phyloP scores from a whole-genome alignment of 768 basidiomycete genomes.

The Russula ochroleuca region DNA sequence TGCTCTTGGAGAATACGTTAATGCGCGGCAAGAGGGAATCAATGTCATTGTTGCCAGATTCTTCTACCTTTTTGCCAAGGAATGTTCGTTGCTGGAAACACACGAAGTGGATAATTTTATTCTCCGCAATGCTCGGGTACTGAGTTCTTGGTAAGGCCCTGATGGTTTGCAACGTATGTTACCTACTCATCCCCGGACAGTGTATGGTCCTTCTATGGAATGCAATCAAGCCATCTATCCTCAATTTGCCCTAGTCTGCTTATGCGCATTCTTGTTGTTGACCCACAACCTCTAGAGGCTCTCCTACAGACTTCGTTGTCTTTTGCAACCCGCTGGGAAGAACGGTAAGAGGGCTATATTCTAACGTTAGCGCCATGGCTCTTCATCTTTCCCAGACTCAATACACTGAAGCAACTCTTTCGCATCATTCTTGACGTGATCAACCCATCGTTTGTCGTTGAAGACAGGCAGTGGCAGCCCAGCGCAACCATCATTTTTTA shows the following conservation, averaged over 20 bases:
- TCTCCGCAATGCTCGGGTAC: conserved; percentile 51
- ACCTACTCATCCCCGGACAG: conserved; percentile 36
- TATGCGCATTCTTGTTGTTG: conserved; percentile 56
- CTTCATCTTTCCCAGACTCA: conserved; percentile 39
- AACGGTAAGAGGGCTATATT: conserved; percentile 42
- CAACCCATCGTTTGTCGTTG: conserved; percentile 55
- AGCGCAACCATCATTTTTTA: conserved; percentile 56
- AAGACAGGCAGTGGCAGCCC: conserved; percentile 64
- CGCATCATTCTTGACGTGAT: conserved; percentile 63
- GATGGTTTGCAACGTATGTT: neutral
- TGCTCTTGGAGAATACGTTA: conserved; percentile 50
- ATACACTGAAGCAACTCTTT: conserved; percentile 53
- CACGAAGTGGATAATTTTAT: conserved; percentile 74
- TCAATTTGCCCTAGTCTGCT: conserved; percentile 53
- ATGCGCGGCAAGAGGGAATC: conserved; percentile 46
- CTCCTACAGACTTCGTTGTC: conserved; percentile 44
- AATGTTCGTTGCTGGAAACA: conserved; percentile 56
- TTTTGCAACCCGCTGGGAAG: conserved; percentile 42
- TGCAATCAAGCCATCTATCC: conserved; percentile 54
- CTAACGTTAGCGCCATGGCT: neutral
- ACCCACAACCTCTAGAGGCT: conserved; percentile 55
- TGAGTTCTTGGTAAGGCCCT: conserved; percentile 55
- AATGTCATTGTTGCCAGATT: conserved; percentile 57
- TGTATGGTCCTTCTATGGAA: conserved; percentile 63
- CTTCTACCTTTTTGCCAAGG: conserved; percentile 53